Conservation (phyloP, 805 yeast genomes). For the Candida rishiriensis region DNA sequence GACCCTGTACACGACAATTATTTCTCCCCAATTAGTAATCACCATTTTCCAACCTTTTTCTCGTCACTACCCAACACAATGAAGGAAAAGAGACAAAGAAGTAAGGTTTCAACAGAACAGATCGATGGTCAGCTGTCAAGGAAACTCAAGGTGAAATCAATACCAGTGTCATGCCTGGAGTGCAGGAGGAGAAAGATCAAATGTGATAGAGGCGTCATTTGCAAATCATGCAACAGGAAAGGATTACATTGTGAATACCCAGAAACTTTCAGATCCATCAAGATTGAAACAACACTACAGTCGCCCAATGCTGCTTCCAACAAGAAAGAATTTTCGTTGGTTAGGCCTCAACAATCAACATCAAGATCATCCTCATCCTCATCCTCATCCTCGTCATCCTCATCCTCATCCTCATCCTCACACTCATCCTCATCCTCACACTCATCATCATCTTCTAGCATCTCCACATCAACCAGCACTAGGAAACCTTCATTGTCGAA, state of each 20-base stretch:
- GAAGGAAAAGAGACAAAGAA: background rate
- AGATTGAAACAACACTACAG: conserved; percentile 11
- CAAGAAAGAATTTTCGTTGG: no score
- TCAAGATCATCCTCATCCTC: no score
- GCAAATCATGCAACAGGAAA: conserved; percentile 38
- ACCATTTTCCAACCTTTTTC: background rate
- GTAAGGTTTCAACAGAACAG: no score
- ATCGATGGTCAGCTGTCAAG: no score
- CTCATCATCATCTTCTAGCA: background rate
- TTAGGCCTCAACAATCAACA: no score
- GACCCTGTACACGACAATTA: no score
- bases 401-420: background rate
- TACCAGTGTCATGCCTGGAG: conserved; percentile 31
- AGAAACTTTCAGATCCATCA: conserved; percentile 40
- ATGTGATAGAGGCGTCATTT: conserved; percentile 33
- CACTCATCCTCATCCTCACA: background rate
- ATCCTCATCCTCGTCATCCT: no score
- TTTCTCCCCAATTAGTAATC: no score
- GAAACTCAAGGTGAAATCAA: background rate
- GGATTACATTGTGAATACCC: conserved; percentile 39
- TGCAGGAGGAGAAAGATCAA: conserved; percentile 32
- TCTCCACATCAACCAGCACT: no score
- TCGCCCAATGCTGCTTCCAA: no score
- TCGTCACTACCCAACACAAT: background rate
- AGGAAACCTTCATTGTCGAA: background rate